phyloP scores from a whole-genome alignment of 2,329 filamentous ascomycete genomes.

The Penicillium sp. region DNA sequence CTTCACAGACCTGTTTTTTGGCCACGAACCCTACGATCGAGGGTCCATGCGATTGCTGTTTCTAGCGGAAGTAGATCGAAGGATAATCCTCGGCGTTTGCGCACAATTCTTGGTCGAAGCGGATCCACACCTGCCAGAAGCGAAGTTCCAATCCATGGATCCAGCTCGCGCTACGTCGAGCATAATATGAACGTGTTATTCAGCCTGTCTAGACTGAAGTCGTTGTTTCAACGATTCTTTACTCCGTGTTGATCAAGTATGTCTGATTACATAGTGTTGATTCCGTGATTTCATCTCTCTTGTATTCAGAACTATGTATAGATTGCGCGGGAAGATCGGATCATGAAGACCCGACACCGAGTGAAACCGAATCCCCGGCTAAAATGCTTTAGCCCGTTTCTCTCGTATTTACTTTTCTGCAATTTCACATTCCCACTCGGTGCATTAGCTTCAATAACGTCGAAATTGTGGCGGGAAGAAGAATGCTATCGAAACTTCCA shows the following conservation, averaged over 20 bases:
- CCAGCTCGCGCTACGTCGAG: not conserved
- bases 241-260: too few relatives aligned
- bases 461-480: not conserved
- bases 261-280: too few relatives aligned
- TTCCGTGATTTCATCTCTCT: not conserved
- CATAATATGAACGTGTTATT: not conserved
- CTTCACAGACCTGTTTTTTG: not conserved
- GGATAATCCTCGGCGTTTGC: not conserved
- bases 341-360: too few relatives aligned
- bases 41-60: not conserved
- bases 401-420: too few relatives aligned
- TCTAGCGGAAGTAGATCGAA: not conserved
- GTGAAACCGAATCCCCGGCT: too few relatives aligned
- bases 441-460: too few relatives aligned
- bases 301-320: too few relatives aligned
- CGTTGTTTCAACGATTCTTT: not conserved
- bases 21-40: not conserved
- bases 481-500: not conserved
- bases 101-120: not conserved
- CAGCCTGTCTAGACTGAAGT: not conserved
- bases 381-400: too few relatives aligned
- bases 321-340: not conserved
- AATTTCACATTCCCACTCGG: too few relatives aligned
- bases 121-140: not conserved
- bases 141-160: constrained; percentile 2